Conservation (phyloP, 192 early-diverging fungal species). For the Dissophora ornata region DNA sequence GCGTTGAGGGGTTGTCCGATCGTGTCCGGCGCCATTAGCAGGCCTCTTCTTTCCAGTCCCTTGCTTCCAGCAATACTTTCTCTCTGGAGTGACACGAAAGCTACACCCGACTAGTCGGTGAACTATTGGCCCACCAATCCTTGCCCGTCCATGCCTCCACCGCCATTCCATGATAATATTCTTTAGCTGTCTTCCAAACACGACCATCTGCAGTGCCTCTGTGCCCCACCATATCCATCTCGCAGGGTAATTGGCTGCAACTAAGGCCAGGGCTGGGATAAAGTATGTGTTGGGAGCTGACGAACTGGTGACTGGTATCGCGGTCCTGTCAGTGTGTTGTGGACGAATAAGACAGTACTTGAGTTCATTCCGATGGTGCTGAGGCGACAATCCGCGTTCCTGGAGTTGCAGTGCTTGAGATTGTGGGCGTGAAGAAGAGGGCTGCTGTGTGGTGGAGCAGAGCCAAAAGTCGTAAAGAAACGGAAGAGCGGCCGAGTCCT, state of each 20-base stretch:
- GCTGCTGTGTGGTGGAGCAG: constrained; percentile 8
- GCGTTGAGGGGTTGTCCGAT: neutral
- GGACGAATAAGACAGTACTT: constrained; percentile 46
- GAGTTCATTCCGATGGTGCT: constrained; percentile 21
- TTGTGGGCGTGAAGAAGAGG: constrained; percentile 16
- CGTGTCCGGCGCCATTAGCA: neutral
- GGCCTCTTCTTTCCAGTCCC: constrained; percentile 22
- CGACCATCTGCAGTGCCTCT: constrained; percentile 43
- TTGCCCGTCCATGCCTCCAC: constrained; percentile 31
- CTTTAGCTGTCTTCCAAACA: constrained; percentile 43
- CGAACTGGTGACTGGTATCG: constrained; percentile 9
- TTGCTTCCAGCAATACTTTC: constrained; percentile 35
- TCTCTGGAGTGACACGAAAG: constrained; percentile 31
- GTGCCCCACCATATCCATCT: constrained; percentile 52
- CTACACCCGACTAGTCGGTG: constrained; percentile 31
- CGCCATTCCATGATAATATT: constrained; percentile 49
- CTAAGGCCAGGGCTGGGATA: constrained; percentile 30
- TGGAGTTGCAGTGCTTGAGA: constrained; percentile 19
- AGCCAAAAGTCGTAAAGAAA: constrained; percentile 44
- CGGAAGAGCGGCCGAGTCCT: constrained; percentile 24
- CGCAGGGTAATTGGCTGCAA: constrained; percentile 27
- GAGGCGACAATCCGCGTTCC: constrained; percentile 17
- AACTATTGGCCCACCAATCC: constrained; percentile 34
- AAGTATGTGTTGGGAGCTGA: constrained; percentile 29
- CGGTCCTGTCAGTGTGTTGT: constrained; percentile 32